Conservation (phyloP, 148 eudicot species). For the Rhododendron simsii region DNA sequence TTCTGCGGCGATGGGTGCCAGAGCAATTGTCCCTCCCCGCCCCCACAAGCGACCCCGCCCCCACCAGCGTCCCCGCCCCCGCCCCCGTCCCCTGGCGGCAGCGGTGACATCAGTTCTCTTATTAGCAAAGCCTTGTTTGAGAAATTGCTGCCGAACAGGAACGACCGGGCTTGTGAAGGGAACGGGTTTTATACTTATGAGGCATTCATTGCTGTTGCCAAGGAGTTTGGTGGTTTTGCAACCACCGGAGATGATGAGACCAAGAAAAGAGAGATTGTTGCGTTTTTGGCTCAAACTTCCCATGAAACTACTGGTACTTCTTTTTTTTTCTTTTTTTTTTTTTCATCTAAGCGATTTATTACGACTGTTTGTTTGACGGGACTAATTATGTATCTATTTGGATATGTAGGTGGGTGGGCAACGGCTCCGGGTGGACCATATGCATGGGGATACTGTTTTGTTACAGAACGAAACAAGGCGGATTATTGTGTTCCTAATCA, state of each 20-base stretch:
- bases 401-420: too few species aligned
- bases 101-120: constrained; percentile 23
- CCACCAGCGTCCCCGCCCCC: neutral
- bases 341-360: too few species aligned
- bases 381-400: too few species aligned
- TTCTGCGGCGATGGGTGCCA: neutral
- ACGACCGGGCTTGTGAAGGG: constrained; percentile 32
- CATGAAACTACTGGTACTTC: too few species aligned
- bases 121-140: constrained; percentile 26
- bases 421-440: too few species aligned
- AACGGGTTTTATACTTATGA: constrained; percentile 48
- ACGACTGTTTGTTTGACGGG: too few species aligned
- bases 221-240: constrained; percentile 38
- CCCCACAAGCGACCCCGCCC: neutral
- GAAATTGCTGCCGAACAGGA: constrained; percentile 36
- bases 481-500: too few species aligned
- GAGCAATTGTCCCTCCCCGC: neutral
- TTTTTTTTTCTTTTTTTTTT: too few species aligned
- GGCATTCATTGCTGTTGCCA: constrained; percentile 43
- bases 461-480: too few species aligned
- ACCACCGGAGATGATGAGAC: constrained; percentile 27
- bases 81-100: neutral
- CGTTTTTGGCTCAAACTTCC: too few species aligned
- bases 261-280: too few species aligned
- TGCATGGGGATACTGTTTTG: too few species aligned